Conservation (phyloP, 2,329 filamentous ascomycete genomes). For the Leptographium flavum region DNA sequence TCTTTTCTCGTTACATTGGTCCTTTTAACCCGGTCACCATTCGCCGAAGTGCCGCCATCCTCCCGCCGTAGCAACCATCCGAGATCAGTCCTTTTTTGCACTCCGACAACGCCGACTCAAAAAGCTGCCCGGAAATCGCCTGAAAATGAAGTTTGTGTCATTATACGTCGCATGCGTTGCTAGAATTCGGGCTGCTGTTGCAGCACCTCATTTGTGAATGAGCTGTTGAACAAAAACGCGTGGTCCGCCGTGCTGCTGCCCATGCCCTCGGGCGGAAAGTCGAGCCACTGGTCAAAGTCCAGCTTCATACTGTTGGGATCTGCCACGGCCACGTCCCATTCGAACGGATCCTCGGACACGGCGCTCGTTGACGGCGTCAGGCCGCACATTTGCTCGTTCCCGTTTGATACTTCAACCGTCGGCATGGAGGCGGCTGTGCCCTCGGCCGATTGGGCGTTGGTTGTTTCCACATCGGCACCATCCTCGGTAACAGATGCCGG, state of each 20-base stretch:
- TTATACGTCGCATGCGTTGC: background rate
- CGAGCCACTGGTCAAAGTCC: conserved; percentile 44
- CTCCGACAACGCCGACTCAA: background rate
- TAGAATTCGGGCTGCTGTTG: conserved; percentile 6
- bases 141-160: background rate
- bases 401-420: conserved; percentile 17
- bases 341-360: conserved; percentile 29
- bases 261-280: conserved; percentile 36
- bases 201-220: conserved; percentile 10
- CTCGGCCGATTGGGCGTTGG: conserved; percentile 15
- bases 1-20: too few species aligned
- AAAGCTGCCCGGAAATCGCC: background rate
- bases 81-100: background rate
- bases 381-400: conserved; percentile 18
- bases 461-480: conserved; percentile 11
- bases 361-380: conserved; percentile 32
- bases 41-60: too few species aligned
- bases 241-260: conserved; percentile 13
- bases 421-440: conserved; percentile 13
- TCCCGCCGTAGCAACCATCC: too few species aligned
- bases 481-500: conserved; percentile 6
- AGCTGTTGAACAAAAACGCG: conserved; percentile 15
- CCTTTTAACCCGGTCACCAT: too few species aligned
- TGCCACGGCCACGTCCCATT: conserved; percentile 36
- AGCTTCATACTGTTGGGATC: conserved; percentile 27